Evolutionary conservation across 306 rosid genomes (phyloP), one percentile per base, ranked within the genome.

Genomic region (Quercus suber): DNA sequence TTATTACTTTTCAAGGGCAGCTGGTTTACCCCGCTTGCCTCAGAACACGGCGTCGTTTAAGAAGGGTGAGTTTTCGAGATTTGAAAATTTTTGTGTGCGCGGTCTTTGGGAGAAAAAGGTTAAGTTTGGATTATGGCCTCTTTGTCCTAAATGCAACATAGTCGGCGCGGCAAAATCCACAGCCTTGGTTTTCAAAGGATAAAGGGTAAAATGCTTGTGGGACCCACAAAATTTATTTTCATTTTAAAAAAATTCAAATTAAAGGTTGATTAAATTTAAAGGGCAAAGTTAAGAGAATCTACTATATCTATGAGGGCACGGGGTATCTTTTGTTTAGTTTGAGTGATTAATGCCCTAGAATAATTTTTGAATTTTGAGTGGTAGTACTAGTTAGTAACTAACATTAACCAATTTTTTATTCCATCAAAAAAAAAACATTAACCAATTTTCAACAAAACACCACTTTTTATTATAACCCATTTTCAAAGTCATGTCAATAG

Each of bases 181-280:
- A 11, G 17, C 53, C 14, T 67, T 3, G 30, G 43, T 4, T 7
- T 57, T 71, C 53, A 49, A 49, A 49, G 53, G 53, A 13, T n/a
- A n/a, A 28, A 37, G 10, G 12, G 28, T 41, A 45, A 5, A 20
- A 74, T 28, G 5, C 8, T 9, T 15, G 55, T 4, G 79, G 82
- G 79, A 5, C 73, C 79, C 82, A 49, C 1, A 35, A 4, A 12
- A 2, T 6, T 3, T 43, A 4, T 31, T 25, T 70, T 6, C 45
- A 2, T 43, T 7, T 37, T 37, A 0, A 7, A 37, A 37, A 37
- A 0, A 27, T 51, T 77, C 43, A 37, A 67, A 82, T 72, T 77
- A 82, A 82, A 82, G 84, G 25, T 5, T 15, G 27, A 27, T 8
- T 55, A 57, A 81, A 76, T 19, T 8, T 55, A 45, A 81, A 76